A percentile compares a stretch with the other conserved stretches of the same genome.
Evolutionary conservation across 352 stramenopile species (phyloP).

Genomic region (Thraustochytrium striatum): DNA sequence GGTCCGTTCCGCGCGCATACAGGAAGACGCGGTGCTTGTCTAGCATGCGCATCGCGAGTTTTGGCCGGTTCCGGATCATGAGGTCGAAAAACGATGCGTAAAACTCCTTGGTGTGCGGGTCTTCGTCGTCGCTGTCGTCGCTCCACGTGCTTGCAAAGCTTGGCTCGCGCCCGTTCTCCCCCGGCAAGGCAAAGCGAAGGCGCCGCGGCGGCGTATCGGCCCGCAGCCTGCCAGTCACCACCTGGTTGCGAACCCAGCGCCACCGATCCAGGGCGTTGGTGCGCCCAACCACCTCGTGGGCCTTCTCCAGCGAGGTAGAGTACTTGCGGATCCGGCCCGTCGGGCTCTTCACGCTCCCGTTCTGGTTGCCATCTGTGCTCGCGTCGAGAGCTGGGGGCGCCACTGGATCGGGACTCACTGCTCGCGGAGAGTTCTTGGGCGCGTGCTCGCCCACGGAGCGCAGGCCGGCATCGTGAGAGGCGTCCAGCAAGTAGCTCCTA

Average conservation of each 20-base stretch:
- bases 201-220: background rate
- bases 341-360: too few relatives aligned
- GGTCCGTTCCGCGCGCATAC: conserved; percentile 39
- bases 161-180: background rate
- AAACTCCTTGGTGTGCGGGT: conserved; percentile 25
- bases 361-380: too few relatives aligned
- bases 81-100: conserved; percentile 38
- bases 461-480: conserved; percentile 22
- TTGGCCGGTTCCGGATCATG: conserved; percentile 38
- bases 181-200: background rate
- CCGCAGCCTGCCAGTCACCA: background rate
- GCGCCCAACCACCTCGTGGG: too few relatives aligned
- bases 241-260: background rate
- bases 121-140: background rate
- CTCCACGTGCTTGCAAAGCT: conserved; percentile 15
- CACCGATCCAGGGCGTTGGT: background rate
- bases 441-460: too few relatives aligned
- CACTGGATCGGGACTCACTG: too few relatives aligned
- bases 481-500: conserved; percentile 21
- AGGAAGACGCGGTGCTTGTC: conserved; percentile 21
- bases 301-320: too few relatives aligned
- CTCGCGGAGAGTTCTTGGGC: too few relatives aligned
- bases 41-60: conserved; percentile 38
- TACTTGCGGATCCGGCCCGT: too few relatives aligned
- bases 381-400: too few relatives aligned